Base-by-base conservation (phyloP, 2,329 filamentous ascomycete genomes). In the Lachnellula arida region DNA sequence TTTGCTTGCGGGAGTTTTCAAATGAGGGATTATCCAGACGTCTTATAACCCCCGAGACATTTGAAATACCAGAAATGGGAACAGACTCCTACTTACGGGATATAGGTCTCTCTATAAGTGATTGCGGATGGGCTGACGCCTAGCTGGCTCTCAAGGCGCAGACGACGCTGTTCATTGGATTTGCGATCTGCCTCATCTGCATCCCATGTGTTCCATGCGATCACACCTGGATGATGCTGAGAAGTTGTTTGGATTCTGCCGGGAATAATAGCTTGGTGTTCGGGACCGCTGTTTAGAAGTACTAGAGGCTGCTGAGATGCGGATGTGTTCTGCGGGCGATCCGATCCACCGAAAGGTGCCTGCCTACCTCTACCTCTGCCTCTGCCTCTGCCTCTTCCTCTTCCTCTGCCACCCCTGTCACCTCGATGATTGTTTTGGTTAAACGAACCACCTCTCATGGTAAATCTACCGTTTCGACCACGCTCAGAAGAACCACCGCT, bases 111-210 rank as follows among this genome's bases (percentile, higher is more conserved):
- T 15, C 35, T 51, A 42, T 51, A 47, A 22, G 28, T 35, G 2
- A 51, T 11, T 14, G 17, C 15, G 22, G n/a, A 11, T 32, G 28
- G 15, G 11, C 39, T 40, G 39, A 25, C n/a, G 19, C 15, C 17
- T 47, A 32, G 28, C 28, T 32, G 28, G 28, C 28, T 32, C 28
- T 32, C 28, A 9, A 32, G 28, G 28, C 28, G 28, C 28, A 32
- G 28, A 11, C 25, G 28, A 22, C 15, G 14, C 5, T 44, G 19
- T 47, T 34, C 42, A 22, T 40, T 46, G 11, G 40, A 14, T 19
- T 56, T 48, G 40, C 42, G 34, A 39, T 63, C 61, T 1, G 53
- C 49, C 44, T 60, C 58, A 39, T 57, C 50, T 2, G 61, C 56
- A 40, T 63, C 49, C 22, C 19, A 46, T 8, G 14, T 17, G 2